Evolutionary conservation across 176 grass and related monocot species (phyloP).

Genomic region (Phoenix dactylifera): DNA sequence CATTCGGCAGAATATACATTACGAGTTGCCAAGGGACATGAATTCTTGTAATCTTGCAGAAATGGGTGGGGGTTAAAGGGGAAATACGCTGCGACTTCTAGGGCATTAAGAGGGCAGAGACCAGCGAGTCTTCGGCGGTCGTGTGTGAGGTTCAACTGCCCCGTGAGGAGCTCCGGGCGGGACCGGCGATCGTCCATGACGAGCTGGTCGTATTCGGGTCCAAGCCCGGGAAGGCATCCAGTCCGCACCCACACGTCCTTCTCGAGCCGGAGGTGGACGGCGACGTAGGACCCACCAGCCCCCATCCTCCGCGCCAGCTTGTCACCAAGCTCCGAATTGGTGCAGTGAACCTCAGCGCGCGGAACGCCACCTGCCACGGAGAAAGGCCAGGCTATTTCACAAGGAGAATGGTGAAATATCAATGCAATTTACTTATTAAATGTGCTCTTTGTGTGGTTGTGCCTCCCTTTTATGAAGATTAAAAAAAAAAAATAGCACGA

Average conservation of each 20-base stretch:
- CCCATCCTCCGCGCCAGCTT: conserved; percentile 12
- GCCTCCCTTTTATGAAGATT: too few relatives aligned
- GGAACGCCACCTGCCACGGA: conserved; percentile 7
- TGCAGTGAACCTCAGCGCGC: conserved; percentile 9
- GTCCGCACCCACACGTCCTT: conserved; percentile 19
- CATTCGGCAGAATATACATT: not conserved
- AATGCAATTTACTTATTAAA: too few relatives aligned
- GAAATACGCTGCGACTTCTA: conserved; percentile 5
- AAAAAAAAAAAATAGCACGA: too few relatives aligned
- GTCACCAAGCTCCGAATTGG: conserved; percentile 8
- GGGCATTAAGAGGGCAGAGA: conserved; percentile 4
- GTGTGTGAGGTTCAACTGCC: conserved; percentile 2
- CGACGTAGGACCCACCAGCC: not conserved
- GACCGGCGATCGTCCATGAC: not conserved
- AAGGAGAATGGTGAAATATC: too few relatives aligned
- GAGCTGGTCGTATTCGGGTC: not conserved
- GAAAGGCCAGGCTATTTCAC: too few relatives aligned
- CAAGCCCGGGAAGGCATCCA: conserved; percentile 4
- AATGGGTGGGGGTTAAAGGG: too few relatives aligned
- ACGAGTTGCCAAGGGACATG: too few relatives aligned
- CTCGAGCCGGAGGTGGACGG: conserved; percentile 9
- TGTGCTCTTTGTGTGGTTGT: too few relatives aligned
- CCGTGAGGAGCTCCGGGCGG: conserved; percentile 13
- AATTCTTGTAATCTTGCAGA: too few relatives aligned
- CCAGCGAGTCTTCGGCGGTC: conserved; percentile 7